These are phyloP conservation scores for Pilobolus umbonatus DNA, from an alignment of 192 early-diverging fungal species.

Conservation along the genomic window DNA sequence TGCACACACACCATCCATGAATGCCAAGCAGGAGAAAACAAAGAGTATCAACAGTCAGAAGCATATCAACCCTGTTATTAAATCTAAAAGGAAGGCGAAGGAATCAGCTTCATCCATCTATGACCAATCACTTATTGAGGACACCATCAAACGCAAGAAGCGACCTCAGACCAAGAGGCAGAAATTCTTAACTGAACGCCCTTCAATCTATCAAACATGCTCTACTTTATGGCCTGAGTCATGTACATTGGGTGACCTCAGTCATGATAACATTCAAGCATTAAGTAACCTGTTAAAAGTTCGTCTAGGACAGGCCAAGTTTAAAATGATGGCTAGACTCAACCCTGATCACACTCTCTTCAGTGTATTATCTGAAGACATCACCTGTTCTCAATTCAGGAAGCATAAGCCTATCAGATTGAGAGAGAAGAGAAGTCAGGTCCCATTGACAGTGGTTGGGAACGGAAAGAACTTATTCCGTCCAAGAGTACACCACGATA, in stretches of 20 bases:
- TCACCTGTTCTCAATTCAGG: not conserved
- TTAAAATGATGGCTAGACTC: conserved; percentile 12
- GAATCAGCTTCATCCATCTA: not conserved
- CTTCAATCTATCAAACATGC: not conserved
- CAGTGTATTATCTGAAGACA: not conserved
- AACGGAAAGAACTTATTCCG: conserved; percentile 13
- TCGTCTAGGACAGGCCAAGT: conserved; percentile 12
- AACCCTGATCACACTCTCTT: not conserved
- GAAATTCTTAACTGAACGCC: not conserved
- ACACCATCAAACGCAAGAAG: not conserved
- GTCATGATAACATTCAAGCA: conserved; percentile 5
- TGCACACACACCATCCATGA: not conserved
- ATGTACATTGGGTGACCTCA: conserved; percentile 5
- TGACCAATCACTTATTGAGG: not conserved
- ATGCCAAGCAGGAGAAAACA: not conserved
- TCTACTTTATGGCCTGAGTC: conserved; percentile 4
- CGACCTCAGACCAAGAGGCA: not conserved
- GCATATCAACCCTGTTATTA: too few species aligned
- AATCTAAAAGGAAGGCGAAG: too few species aligned
- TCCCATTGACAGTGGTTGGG: not conserved
- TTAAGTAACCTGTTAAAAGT: conserved; percentile 8
- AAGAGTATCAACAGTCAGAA: too few species aligned
- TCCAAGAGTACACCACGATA: not conserved
- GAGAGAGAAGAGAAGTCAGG: not conserved
- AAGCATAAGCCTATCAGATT: not conserved